Base-by-base conservation (phyloP, 2,329 filamentous ascomycete genomes). In the Macrophomina phaseolina region DNA sequence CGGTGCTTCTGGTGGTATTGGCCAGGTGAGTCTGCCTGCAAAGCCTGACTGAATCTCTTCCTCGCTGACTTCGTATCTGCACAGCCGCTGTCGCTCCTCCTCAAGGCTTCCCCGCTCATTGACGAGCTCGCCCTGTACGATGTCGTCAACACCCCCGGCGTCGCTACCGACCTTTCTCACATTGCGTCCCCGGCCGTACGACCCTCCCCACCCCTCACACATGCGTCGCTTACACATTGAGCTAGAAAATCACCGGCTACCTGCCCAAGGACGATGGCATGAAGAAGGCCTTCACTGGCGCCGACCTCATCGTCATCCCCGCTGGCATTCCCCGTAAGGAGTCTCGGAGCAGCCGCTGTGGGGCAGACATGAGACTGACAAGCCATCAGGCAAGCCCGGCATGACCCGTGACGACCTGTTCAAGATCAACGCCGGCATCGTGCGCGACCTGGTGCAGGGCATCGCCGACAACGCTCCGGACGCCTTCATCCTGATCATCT, bases 371-470 rank as follows among this genome's bases (percentile, higher is more conserved):
- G 49, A 64, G 46, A 62, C 58, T 62, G 45, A 62, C 32, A 16
- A n/a, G 18, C 42, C 23, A 68, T 67, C 71, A 97, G 94, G 94
- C 84, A 98, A 98, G 88, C 95, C 95, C 75, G 95, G 95, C 77
- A 99, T 99, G 95, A 97, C 92, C 81, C 93, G 95, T 84, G 95
- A 99, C 77, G 95, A 98, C 79, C 92, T 99, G 68, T 99, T 99
- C 91, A 97, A 97, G 85, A 97, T 97, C 87, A 99, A 99, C 81
- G 95, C 95, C 69, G 92, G 94, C 75, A 99, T 99, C 78, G 95
- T 99, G 78, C 93, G 95, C 84, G 93, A 92, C 74, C 87, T 99
- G 73, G 90, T 96, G 74, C 91, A 97, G 85, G 90, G 91, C 64
- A 89, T 93, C 75, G 93, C 94, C 74, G 90, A 97, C 79, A 89